Evolutionary conservation across 148 eudicot genomes (phyloP), one percentile per base, ranked within the genome.

Genomic region (Simmondsia chinensis): DNA sequence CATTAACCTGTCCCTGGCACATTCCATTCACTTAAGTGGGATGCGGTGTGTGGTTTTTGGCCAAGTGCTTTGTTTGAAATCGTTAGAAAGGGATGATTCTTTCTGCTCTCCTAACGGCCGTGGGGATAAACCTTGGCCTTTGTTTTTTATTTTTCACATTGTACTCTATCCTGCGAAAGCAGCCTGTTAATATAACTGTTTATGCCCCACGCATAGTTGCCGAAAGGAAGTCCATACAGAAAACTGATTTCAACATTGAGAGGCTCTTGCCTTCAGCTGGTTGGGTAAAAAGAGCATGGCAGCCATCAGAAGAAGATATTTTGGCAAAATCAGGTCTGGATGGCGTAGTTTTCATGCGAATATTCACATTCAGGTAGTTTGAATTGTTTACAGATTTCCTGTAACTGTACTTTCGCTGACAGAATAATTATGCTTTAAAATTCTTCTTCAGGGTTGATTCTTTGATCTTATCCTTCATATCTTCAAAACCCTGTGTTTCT

Each of bases 231-330:
- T 47, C 63, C 31, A 45, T 61, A 15, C 54, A 50, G 39, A 56
- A 43, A 29, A 54, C 52, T 58, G 56, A 28, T 46, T 84, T 74
- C 72, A 74, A 70, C 66, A 38, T 76, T 14, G 68, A 65, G 40
- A 64, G 77, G 43, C 57, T 76, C 21, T 59, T 84, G 43, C 75
- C 95, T 41, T 80, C 89, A 47, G 36, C 74, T 37, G 62, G 76
- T 47, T 85, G 95, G 95, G 66, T 85, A 47, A 65, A 42, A 56
- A 70, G 74, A 51, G 89, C 95, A 47, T 85, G 95, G 95, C 43
- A 75, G 36, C 71, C 55, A 35, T 71, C 95, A 4, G 95, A 85
- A 63, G 80, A 74, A 43, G 86, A 85, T 21, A 49, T 85, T 19
- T 50, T 85, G 60, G 39, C 64, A 25, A 65, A 33, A 19, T 77